Evolutionary conservation across 306 rosid species (phyloP), one percentile per base, ranked within the genome.

Genomic region (Adenanthera pavonina): DNA sequence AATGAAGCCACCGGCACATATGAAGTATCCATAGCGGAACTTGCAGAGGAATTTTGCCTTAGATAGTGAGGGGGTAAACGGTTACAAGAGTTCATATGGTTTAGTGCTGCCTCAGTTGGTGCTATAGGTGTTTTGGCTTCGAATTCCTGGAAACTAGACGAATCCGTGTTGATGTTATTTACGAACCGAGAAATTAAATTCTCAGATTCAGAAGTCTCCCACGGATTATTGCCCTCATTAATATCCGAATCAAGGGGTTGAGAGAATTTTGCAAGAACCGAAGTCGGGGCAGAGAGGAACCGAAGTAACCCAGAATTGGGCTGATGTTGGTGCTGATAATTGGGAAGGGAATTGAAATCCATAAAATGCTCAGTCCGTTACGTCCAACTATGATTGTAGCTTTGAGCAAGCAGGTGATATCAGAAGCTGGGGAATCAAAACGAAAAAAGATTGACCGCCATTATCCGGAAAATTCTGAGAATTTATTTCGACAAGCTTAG

Each of bases 51-150:
- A 86, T 72, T 82, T 34, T 87, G 92, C 43, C 94, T 88, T 20
- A 95, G 99, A 83, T 95, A 95, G 77, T 95, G 91, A 72, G 97
- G 99, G 8, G 99, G 99, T 25, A 91, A 80, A 10, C 86, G 88
- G 69, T 79, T 72, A 81, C 75, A 90, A 4, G 87, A 72, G 44
- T 57, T 86, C 85, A 72, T 75, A 6, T 72, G 78, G 62, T 66
- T 82, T 65, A 53, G 35, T 2, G 65, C 54, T 6, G 79, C 65
- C 46, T 72, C 78, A 30, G 69, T 25, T 6, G 34, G 16, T 20
- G 60, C 69, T 35, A 15, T 53, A 38, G 77, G 57, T 25, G 92
- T 71, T 66, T 90, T 87, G 20, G 82, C 84, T 59, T 85, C 91
- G 3, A 84, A 76, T 8, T 81, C 86, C 15, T 69, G 81, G 48